phyloP scores from a whole-genome alignment of 805 yeast genomes.

The Ogataea corticis region DNA sequence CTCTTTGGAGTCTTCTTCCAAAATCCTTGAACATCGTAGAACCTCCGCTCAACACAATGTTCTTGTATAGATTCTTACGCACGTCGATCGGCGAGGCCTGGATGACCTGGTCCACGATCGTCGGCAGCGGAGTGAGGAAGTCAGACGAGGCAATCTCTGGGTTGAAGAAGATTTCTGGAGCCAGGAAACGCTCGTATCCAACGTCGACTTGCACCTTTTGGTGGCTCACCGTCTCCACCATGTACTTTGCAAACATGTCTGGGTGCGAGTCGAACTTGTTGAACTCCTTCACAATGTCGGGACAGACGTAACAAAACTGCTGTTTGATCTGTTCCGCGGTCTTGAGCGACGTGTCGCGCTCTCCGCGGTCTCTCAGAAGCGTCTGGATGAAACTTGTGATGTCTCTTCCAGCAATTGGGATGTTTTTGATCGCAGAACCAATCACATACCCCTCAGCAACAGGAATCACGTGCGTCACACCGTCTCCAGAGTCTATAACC shows the following conservation, averaged over 20 bases:
- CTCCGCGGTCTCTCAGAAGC: slow-evolving; percentile 94
- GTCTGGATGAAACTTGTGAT: slow-evolving; percentile 92
- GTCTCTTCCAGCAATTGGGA: slow-evolving; percentile 98
- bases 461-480: slow-evolving; percentile 98
- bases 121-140: slow-evolving; percentile 92
- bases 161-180: slow-evolving; percentile 98
- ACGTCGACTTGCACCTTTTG: slow-evolving; percentile 80
- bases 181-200: slow-evolving; percentile 96
- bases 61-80: slow-evolving; percentile 92
- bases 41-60: slow-evolving; percentile 95
- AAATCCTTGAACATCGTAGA: slow-evolving; percentile 98
- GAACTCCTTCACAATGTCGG: slow-evolving; percentile 96
- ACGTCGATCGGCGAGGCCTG: slow-evolving; percentile 97
- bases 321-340: slow-evolving; percentile 98
- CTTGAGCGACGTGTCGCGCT: slow-evolving; percentile 85
- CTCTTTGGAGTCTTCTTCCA: slow-evolving; percentile 96
- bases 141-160: slow-evolving; percentile 97
- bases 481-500: slow-evolving; percentile 97
- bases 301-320: slow-evolving; percentile 95
- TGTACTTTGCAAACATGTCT: slow-evolving; percentile 88
- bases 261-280: slow-evolving; percentile 92
- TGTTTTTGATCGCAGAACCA: slow-evolving; percentile 95
- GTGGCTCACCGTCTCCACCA: slow-evolving; percentile 73
- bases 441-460: slow-evolving; percentile 99
- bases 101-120: slow-evolving; percentile 92